phyloP scores from a whole-genome alignment of 2,329 filamentous ascomycete species.

The Thelonectria discophora region DNA sequence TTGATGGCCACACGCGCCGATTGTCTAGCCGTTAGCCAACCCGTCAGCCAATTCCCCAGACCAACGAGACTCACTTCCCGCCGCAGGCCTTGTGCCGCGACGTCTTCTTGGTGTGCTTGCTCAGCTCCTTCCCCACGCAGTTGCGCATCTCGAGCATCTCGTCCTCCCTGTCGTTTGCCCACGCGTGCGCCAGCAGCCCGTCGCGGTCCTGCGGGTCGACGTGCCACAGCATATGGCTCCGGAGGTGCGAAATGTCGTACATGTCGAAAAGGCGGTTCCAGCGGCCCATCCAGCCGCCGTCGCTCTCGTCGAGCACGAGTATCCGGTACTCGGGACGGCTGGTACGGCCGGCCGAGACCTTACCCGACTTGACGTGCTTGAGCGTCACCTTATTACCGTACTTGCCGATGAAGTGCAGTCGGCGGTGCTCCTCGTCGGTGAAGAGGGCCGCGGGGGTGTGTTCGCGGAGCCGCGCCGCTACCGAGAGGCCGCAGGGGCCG shows the following conservation, averaged over 20 bases:
- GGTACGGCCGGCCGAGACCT: conserved; percentile 32
- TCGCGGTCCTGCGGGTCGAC: conserved; percentile 80
- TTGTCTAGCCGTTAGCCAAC: too few species aligned
- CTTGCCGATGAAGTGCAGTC: conserved; percentile 81
- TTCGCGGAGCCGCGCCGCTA: conserved; percentile 76
- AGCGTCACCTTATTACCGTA: conserved; percentile 68
- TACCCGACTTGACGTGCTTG: conserved; percentile 54
- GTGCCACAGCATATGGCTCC: conserved; percentile 87
- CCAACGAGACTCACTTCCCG: conserved; percentile 51
- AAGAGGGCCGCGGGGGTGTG: conserved; percentile 80
- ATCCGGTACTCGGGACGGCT: conserved; percentile 52
- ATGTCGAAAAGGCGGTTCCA: conserved; percentile 76
- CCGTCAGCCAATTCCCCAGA: background rate
- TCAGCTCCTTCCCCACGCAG: conserved; percentile 81
- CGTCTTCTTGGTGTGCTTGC: conserved; percentile 80
- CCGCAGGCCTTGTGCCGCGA: conserved; percentile 46
- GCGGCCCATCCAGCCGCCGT: conserved; percentile 71
- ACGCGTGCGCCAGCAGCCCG: conserved; percentile 74
- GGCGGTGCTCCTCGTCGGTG: conserved; percentile 82
- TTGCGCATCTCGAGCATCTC: conserved; percentile 76
- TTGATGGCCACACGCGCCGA: conserved; percentile 64
- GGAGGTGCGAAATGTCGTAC: conserved; percentile 75
- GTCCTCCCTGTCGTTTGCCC: conserved; percentile 64
- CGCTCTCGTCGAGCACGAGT: conserved; percentile 73
- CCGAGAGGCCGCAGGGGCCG: conserved; percentile 78